Percentiles rank a stretch among this genome's conserved stretches.
phyloP scores from a whole-genome alignment of 208 protist genomes.

The Trypanosoma melophagium region DNA sequence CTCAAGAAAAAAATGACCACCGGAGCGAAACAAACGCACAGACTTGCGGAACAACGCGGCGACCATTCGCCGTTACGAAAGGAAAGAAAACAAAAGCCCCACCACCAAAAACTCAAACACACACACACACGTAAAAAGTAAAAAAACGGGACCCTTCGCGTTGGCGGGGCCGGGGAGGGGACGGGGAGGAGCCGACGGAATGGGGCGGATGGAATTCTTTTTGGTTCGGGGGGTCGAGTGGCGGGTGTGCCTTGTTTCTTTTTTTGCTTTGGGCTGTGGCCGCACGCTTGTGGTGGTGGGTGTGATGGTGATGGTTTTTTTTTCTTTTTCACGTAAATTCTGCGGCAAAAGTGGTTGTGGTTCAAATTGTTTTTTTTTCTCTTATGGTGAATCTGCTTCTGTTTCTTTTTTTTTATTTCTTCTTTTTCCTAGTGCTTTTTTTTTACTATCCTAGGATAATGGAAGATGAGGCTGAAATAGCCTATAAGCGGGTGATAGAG shows the following conservation, averaged over 20 bases:
- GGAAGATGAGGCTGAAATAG: conserved; percentile 17
- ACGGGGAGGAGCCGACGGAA: too few species aligned
- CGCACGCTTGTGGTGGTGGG: neutral
- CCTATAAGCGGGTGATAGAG: conserved; percentile 36
- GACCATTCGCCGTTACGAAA: too few species aligned
- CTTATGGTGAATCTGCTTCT: neutral
- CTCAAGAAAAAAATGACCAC: too few species aligned
- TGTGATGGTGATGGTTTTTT: neutral
- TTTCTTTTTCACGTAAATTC: neutral
- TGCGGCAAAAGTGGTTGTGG: neutral
- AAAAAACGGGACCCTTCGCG: too few species aligned
- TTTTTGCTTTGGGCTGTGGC: neutral
- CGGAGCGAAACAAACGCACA: too few species aligned
- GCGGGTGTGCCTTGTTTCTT: neutral
- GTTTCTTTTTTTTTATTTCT: neutral
- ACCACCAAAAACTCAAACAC: neutral
- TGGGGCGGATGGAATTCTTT: too few species aligned
- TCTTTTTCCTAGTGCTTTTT: neutral
- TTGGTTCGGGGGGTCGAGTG: neutral
- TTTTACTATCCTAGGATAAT: conserved; percentile 24
- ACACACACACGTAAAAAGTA: too few species aligned
- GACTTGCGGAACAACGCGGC: too few species aligned
- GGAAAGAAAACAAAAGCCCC: neutral
- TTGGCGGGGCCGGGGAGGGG: too few species aligned
- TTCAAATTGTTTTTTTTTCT: too few species aligned